Evolutionary conservation across 2,329 filamentous ascomycete genomes (phyloP).

Genomic region (Zalaria sp.): DNA sequence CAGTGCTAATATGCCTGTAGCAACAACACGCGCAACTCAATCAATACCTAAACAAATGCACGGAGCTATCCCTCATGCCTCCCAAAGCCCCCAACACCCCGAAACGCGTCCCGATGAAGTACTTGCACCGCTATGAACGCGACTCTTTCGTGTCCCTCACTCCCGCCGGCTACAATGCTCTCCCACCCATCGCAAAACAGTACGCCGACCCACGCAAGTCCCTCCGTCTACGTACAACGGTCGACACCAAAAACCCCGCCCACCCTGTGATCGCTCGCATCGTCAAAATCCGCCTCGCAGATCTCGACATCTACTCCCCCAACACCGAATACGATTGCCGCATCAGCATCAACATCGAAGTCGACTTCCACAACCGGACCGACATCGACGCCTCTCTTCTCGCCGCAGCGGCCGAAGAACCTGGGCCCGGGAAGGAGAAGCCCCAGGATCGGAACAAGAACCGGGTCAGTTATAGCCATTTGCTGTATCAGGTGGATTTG

Average conservation of each 20-base stretch:
- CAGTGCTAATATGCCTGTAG: conserved; percentile 28
- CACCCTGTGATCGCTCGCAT: conserved; percentile 66
- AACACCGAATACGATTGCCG: conserved; percentile 71
- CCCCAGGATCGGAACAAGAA: conserved; percentile 50
- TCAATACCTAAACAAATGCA: conserved; percentile 61
- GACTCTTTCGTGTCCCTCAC: conserved; percentile 76
- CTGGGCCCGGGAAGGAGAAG: conserved; percentile 25
- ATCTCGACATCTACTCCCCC: conserved; percentile 79
- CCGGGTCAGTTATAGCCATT: conserved; percentile 77
- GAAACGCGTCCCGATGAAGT: conserved; percentile 52
- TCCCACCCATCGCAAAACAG: conserved; percentile 34
- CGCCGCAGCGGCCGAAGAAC: conserved; percentile 32
- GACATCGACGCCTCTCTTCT: conserved; percentile 43
- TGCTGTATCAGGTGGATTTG: conserved; percentile 78
- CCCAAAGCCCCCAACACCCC: conserved; percentile 11
- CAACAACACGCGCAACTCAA: conserved; percentile 73
- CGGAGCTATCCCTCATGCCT: conserved; percentile 35
- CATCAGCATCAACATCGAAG: conserved; percentile 89
- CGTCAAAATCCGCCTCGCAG: conserved; percentile 76
- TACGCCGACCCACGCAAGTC: conserved; percentile 40
- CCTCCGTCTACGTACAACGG: conserved; percentile 44
- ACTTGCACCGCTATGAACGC: conserved; percentile 67
- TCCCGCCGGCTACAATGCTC: conserved; percentile 38
- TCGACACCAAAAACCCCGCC: conserved; percentile 43
- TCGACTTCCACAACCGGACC: conserved; percentile 45